A percentile compares a stretch with the other conserved stretches of the same genome.
These are phyloP conservation scores for Theileria parva DNA, from an alignment of 169 alveolate species.

Conservation along the genomic window DNA sequence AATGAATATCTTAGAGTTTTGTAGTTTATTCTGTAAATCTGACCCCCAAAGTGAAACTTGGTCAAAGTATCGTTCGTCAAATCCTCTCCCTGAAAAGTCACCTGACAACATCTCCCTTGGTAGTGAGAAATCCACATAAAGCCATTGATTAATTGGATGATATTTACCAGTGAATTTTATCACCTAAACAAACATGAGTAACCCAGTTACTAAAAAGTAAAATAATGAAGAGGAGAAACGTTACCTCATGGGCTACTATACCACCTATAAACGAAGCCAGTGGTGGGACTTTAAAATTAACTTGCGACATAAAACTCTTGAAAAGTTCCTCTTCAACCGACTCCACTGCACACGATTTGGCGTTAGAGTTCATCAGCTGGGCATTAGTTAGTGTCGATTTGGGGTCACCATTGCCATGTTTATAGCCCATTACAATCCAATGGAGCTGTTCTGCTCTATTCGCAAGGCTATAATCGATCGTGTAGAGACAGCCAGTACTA, in stretches of 20 bases:
- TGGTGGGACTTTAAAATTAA: conserved; percentile 88
- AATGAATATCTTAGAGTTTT: conserved; percentile 59
- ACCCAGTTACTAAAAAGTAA: background rate
- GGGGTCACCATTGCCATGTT: conserved; percentile 44
- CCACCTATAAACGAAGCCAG: conserved; percentile 98
- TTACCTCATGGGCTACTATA: conserved; percentile 89
- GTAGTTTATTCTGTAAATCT: conserved; percentile 64
- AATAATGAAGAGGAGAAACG: background rate
- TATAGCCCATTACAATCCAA: conserved; percentile 83
- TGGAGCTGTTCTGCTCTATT: conserved; percentile 96
- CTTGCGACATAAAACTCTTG: conserved; percentile 77
- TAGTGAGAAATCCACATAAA: conserved; percentile 92
- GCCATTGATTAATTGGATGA: conserved; percentile 95
- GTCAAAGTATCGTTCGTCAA: conserved; percentile 66
- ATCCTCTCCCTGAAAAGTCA: conserved; percentile 48
- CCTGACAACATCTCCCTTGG: conserved; percentile 37
- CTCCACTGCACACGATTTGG: conserved; percentile 77
- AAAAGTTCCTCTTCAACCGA: conserved; percentile 83
- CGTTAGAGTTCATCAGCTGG: conserved; percentile 53
- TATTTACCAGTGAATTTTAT: conserved; percentile 98
- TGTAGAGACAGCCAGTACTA: conserved; percentile 73
- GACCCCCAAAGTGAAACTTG: conserved; percentile 71
- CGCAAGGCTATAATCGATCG: conserved; percentile 92
- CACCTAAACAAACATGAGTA: conserved; percentile 75
- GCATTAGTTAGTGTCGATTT: conserved; percentile 50